Conservation (phyloP, 345 rosid species). For the Xanthoceras sorbifolium region DNA sequence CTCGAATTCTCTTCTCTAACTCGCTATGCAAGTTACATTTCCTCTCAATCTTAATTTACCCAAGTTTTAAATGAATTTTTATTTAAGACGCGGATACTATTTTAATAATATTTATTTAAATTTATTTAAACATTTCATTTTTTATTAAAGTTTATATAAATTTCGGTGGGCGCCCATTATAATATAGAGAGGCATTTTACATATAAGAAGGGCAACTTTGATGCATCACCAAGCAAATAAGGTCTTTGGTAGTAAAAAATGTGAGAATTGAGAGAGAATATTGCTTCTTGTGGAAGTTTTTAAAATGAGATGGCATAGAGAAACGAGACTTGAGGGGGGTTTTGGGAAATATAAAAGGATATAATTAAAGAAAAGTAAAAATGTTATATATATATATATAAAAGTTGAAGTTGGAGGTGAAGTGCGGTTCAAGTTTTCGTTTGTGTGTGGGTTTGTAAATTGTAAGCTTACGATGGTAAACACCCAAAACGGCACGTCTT, state of each 20-base stretch:
- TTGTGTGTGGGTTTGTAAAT: conserved; percentile 13
- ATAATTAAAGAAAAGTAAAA: neutral
- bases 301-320: conserved; percentile 3
- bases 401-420: conserved; percentile 32
- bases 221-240: neutral
- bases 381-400: too few species aligned
- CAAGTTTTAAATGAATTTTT: too few species aligned
- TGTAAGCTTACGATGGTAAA: conserved; percentile 17
- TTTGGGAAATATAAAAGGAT: conserved; percentile 4
- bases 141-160: too few species aligned
- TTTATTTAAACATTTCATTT: too few species aligned
- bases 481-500: conserved; percentile 77
- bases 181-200: neutral
- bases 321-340: conserved; percentile 14
- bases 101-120: too few species aligned
- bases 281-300: conserved; percentile 9
- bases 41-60: too few species aligned
- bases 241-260: neutral
- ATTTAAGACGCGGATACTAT: neutral
- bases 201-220: neutral
- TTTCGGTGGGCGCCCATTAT: neutral
- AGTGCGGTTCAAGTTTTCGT: conserved; percentile 46
- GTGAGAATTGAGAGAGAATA: neutral
- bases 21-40: neutral
- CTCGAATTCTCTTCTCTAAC: conserved; percentile 11